Evolutionary conservation across 1,284 basidiomycete species (phyloP).

Genomic region (Trichosporon coremiiforme): DNA sequence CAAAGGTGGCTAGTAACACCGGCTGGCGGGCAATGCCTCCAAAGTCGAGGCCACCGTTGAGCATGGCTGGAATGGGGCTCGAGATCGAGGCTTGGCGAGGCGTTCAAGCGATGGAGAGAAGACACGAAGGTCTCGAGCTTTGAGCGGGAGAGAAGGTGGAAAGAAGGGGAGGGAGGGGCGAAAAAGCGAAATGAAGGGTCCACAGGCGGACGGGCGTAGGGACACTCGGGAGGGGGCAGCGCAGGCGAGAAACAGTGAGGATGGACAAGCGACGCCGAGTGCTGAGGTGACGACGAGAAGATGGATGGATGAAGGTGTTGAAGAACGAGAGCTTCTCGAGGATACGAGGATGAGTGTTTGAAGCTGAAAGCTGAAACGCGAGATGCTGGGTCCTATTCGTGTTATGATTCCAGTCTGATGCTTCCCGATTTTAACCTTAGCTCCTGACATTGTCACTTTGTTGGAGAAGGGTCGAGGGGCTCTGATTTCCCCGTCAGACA

Average conservation of each 20-base stretch:
- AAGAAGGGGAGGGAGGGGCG: neutral
- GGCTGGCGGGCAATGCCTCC: conserved; percentile 76
- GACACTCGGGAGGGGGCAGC: neutral
- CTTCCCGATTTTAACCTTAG: conserved; percentile 1
- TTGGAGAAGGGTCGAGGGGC: conserved; percentile 4
- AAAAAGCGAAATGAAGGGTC: conserved; percentile 15
- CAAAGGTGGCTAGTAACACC: conserved; percentile 80
- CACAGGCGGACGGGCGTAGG: neutral
- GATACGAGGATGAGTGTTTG: neutral
- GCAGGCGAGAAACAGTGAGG: neutral
- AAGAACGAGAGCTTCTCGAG: neutral
- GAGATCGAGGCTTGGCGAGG: conserved; percentile 12
- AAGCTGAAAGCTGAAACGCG: conserved; percentile 11
- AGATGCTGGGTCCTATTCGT: neutral
- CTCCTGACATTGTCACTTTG: conserved; percentile 14
- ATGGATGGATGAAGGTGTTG: neutral
- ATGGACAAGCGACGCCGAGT: conserved; percentile 11
- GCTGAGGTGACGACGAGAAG: neutral
- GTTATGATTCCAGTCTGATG: conserved; percentile 14
- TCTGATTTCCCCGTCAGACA: conserved; percentile 6
- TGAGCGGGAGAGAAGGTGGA: neutral
- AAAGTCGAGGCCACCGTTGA: conserved; percentile 42
- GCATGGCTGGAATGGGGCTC: conserved; percentile 32
- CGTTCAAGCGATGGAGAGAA: neutral
- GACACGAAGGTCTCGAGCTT: neutral